Evolutionary conservation across 192 early-diverging fungal species (phyloP).

Genomic region (Phycomyces nitens): DNA sequence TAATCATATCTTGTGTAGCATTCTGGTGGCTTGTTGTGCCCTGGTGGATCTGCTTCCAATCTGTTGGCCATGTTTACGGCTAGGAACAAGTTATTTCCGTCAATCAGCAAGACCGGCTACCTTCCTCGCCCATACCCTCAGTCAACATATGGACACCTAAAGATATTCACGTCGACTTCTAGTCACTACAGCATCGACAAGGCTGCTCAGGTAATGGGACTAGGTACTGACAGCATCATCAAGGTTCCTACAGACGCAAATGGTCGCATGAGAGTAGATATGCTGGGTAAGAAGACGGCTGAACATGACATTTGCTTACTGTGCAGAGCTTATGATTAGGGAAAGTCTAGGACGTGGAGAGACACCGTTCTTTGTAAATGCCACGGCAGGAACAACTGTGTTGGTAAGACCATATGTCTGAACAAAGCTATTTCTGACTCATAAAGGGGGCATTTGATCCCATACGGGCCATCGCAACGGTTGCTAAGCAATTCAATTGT

Average conservation of each 20-base stretch:
- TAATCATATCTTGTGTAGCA: conserved; percentile 26
- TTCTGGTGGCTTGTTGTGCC: conserved; percentile 62
- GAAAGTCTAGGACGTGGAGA: conserved; percentile 39
- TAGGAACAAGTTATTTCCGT: conserved; percentile 61
- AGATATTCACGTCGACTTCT: conserved; percentile 66
- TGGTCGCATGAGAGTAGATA: conserved; percentile 58
- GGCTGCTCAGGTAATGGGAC: conserved; percentile 62
- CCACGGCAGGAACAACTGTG: conserved; percentile 82
- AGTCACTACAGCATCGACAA: conserved; percentile 79
- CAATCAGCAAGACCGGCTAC: conserved; percentile 54
- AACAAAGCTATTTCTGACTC: conserved; percentile 5
- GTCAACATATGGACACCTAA: conserved; percentile 39
- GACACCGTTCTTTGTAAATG: conserved; percentile 77
- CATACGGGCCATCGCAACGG: conserved; percentile 48
- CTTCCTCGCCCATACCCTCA: conserved; percentile 24
- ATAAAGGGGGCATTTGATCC: conserved; percentile 71
- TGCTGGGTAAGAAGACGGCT: conserved; percentile 47
- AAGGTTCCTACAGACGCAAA: conserved; percentile 57
- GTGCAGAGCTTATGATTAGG: conserved; percentile 41
- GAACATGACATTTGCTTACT: too few species aligned
- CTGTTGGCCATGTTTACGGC: conserved; percentile 74
- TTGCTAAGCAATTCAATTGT: conserved; percentile 57
- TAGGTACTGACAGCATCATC: conserved; percentile 67
- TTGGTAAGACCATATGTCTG: conserved; percentile 35
- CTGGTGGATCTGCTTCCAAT: conserved; percentile 76